Evolutionary conservation across 768 basidiomycete genomes (phyloP).

Genomic region (Flagelloscypha sp.): DNA sequence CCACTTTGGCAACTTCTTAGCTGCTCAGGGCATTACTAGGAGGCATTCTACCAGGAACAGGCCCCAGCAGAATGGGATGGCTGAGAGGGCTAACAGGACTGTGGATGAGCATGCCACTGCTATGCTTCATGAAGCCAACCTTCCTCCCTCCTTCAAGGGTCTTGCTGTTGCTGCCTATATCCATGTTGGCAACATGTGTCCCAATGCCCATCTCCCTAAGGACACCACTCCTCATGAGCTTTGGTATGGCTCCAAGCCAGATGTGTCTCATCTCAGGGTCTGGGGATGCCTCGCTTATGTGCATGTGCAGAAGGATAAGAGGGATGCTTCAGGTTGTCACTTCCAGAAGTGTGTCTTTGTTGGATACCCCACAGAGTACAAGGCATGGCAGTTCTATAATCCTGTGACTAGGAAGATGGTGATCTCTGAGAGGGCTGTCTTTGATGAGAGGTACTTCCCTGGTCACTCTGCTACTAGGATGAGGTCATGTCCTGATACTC

Average conservation of each 20-base stretch:
- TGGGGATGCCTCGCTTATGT: constrained; percentile 20
- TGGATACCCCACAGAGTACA: constrained; percentile 18
- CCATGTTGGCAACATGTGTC: constrained; percentile 11
- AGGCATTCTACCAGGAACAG: constrained; percentile 7
- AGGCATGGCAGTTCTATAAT: constrained; percentile 17
- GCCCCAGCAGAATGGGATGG: constrained; percentile 12
- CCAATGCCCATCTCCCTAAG: constrained; percentile 1
- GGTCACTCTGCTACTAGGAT: too few species aligned
- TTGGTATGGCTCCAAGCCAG: constrained; percentile 8
- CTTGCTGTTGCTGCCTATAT: constrained; percentile 2
- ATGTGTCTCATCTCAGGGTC: constrained; percentile 14
- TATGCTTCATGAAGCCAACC: constrained; percentile 9
- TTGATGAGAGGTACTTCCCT: constrained; percentile 15
- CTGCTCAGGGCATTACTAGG: constrained; percentile 1
- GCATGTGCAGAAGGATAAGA: constrained; percentile 18
- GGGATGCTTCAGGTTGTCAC: constrained; percentile 11
- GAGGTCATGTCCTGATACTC: too few species aligned
- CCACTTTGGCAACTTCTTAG: constrained; percentile 4
- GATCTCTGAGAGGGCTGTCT: constrained; percentile 1
- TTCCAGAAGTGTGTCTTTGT: constrained; percentile 20
- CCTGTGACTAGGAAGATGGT: not conserved
- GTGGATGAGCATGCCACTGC: constrained; percentile 6
- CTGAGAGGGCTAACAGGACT: constrained; percentile 14
- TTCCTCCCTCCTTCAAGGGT: constrained; percentile 8
- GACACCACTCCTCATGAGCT: constrained; percentile 7